phyloP scores from a whole-genome alignment of 164 flowering plant genomes.

The Magnolia sinica region DNA sequence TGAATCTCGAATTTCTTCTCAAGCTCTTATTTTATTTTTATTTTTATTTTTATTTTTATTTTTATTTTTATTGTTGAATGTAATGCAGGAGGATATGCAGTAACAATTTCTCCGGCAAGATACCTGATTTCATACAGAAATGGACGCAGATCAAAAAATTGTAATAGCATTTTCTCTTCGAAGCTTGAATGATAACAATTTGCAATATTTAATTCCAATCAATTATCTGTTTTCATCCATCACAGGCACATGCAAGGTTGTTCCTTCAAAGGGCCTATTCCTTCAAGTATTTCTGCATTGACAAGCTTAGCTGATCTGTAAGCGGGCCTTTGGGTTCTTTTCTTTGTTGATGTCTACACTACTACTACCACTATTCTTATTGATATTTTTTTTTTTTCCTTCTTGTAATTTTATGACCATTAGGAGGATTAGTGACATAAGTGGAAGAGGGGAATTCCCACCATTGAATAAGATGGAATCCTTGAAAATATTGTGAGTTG shows the following conservation, averaged over 20 bases:
- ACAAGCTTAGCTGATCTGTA: conserved; percentile 64
- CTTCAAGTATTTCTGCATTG: conserved; percentile 57
- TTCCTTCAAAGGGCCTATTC: conserved; percentile 72
- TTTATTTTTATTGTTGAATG: neutral
- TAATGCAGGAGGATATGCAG: conserved; percentile 74
- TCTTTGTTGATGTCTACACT: neutral
- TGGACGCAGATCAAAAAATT: conserved; percentile 50
- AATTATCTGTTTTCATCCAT: conserved; percentile 1
- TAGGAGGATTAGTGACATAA: conserved; percentile 74
- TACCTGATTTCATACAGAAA: conserved; percentile 70
- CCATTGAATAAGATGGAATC: conserved; percentile 37
- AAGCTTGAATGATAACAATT: neutral
- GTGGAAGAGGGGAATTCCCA: conserved; percentile 52
- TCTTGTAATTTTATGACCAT: conserved; percentile 2
- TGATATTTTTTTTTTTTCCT: neutral
- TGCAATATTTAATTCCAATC: neutral
- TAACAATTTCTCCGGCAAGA: conserved; percentile 52
- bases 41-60: neutral
- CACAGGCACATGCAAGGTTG: conserved; percentile 66
- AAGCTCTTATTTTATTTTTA: neutral
- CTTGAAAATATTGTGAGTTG: conserved; percentile 57
- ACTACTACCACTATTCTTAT: neutral
- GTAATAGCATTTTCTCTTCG: conserved; percentile 34
- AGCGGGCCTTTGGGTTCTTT: neutral
- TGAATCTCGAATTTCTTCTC: neutral